These are phyloP conservation scores for Dictyostelium intermedium DNA, from an alignment of 78 protist species.

Conservation along the genomic window DNA sequence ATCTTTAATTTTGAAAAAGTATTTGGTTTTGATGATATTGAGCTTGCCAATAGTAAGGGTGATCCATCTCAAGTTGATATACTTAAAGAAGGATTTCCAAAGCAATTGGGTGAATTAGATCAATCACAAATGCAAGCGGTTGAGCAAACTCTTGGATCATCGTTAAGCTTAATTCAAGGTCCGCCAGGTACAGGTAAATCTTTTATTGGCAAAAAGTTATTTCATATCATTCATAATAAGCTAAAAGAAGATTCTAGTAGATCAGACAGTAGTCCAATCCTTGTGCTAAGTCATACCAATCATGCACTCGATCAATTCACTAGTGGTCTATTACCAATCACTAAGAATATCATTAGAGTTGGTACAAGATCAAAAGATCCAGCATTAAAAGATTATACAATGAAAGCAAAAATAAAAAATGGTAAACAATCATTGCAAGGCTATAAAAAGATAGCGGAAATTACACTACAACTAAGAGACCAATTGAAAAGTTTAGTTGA, in stretches of 20 bases:
- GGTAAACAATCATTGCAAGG: neutral
- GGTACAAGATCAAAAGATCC: constrained; percentile 47
- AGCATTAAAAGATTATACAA: constrained; percentile 4
- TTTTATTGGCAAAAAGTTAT: constrained; percentile 71
- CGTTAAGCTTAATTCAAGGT: constrained; percentile 87
- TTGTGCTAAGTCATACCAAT: constrained; percentile 88
- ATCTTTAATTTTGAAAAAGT: neutral
- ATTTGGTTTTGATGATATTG: neutral
- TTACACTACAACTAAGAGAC: neutral
- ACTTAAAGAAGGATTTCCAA: neutral
- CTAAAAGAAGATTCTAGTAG: neutral
- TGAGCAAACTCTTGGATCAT: constrained; percentile 10
- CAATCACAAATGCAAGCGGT: constrained; percentile 36
- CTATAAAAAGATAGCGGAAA: neutral
- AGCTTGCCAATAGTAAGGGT: neutral
- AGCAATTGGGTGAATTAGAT: constrained; percentile 18
- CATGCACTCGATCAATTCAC: constrained; percentile 95
- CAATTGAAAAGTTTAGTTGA: neutral
- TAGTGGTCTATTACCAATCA: constrained; percentile 22
- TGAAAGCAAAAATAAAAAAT: neutral
- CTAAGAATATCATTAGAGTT: neutral
- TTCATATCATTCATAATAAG: constrained; percentile 17
- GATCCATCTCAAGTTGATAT: neutral
- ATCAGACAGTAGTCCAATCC: constrained; percentile 26
- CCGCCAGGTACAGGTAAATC: constrained; percentile 96